Conservation (phyloP, 2,329 filamentous ascomycete genomes). For the Acephala macrosclerotiorum region DNA sequence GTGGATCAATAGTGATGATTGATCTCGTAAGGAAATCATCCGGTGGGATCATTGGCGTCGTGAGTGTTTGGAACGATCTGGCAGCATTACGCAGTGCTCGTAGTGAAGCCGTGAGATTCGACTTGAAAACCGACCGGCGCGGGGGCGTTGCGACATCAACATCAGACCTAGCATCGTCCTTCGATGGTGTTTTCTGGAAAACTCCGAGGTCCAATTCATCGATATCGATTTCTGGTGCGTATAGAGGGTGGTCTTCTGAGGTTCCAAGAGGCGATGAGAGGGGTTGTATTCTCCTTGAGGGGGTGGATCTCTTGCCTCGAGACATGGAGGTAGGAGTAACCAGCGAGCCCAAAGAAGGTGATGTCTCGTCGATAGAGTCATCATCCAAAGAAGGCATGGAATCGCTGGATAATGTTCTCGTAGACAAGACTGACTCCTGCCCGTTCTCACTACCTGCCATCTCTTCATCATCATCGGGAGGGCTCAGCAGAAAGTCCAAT, state of each 20-base stretch:
- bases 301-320: constrained; percentile 50
- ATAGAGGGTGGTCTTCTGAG: constrained; percentile 59
- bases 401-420: constrained; percentile 64
- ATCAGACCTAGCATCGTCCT: constrained; percentile 27
- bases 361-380: constrained; percentile 55
- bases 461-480: constrained; percentile 64
- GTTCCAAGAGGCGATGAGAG: constrained; percentile 60
- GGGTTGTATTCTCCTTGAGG: constrained; percentile 59
- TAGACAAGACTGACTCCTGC: constrained; percentile 59
- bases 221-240: constrained; percentile 47
- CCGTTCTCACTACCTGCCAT: constrained; percentile 58
- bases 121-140: constrained; percentile 64
- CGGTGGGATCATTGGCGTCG: constrained; percentile 68
- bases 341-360: constrained; percentile 39
- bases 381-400: constrained; percentile 65
- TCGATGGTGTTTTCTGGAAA: constrained; percentile 45
- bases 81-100: constrained; percentile 69
- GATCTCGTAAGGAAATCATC: constrained; percentile 73
- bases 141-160: constrained; percentile 26
- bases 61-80: constrained; percentile 67
- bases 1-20: constrained; percentile 71
- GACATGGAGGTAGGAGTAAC: constrained; percentile 37
- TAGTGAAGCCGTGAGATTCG: constrained; percentile 72
- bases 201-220: constrained; percentile 59
- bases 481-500: constrained; percentile 65